Evolutionary conservation across 2,329 filamentous ascomycete genomes (phyloP).

Genomic region (Nothophaeocryptopus gaeumannii): DNA sequence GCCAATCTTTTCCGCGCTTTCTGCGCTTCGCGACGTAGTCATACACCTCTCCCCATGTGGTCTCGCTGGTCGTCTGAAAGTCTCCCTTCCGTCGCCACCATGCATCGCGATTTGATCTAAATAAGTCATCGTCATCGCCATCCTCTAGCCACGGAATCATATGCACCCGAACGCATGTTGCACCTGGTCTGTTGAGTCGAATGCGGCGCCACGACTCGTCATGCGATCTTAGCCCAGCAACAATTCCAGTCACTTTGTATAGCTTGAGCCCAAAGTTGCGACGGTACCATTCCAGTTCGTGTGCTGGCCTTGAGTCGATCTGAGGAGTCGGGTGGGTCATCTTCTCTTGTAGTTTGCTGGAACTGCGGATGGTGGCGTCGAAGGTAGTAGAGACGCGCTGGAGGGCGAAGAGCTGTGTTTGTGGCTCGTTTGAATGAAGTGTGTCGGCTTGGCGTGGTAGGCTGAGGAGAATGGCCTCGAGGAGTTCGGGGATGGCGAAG

Average conservation of each 20-base stretch:
- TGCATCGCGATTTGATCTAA: not conserved
- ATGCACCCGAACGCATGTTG: not conserved
- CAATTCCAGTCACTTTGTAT: not conserved
- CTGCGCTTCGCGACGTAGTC: too few relatives aligned
- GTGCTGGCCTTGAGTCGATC: too few relatives aligned
- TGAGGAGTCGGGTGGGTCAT: not conserved
- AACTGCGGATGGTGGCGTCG: not conserved
- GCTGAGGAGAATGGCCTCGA: not conserved
- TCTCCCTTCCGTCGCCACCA: not conserved
- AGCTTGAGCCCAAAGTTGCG: not conserved
- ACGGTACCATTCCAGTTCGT: too few relatives aligned
- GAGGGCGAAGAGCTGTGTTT: not conserved
- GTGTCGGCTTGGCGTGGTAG: not conserved
- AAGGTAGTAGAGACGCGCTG: not conserved
- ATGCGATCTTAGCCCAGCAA: not conserved
- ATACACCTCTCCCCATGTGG: not conserved
- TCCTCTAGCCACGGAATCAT: too few relatives aligned
- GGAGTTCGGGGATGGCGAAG: not conserved
- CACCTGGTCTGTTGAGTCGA: not conserved
- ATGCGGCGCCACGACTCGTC: not conserved
- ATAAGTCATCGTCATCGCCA: too few relatives aligned
- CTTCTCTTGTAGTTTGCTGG: not conserved
- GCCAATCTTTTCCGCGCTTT: not conserved
- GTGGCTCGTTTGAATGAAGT: not conserved
- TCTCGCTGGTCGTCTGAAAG: not conserved